Evolutionary conservation across 345 rosid genomes (phyloP), one percentile per base, ranked within the genome.

Genomic region (Salix brachista): DNA sequence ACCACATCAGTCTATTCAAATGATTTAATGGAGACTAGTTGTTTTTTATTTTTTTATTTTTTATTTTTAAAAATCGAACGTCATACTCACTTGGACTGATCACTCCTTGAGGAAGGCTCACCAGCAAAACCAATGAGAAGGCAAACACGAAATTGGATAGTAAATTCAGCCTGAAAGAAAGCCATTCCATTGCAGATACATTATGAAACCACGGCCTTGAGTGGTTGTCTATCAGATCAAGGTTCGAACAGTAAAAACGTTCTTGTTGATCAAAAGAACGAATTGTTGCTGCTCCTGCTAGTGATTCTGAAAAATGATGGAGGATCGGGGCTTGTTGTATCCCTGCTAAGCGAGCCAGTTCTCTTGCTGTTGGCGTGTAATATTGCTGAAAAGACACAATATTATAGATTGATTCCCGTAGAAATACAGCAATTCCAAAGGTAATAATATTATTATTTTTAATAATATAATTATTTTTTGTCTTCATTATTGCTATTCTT

Each of bases 151-250:
- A 92, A 83, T 92, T 92, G 71, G 98, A 94, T 56, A 94, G 86
- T 37, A 94, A 9, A 84, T 92, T 92, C 79, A 94, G 83, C 79
- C 98, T 86, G 87, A 91, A 92, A 75, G 94, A 92, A 77, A 94
- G 94, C 98, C 98, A 94, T 77, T 94, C 98, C 97, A 94, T 92
- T 44, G 98, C 97, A 30, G 97, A 81, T 67, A 83, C 77, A 77
- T 84, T 85, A 80, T 94, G 95, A 84, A 94, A 94, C 98, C 97
- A 94, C 73, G 98, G 95, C 83, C 94, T 91, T 25, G 98, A 92
- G 81, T 89, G 93, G 77, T 78, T 84, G 80, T 94, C 94, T 70
- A 92, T 78, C 42, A 92, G 97, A 67, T 61, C 73, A 34, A 92
- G 94, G 77, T 94, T 94, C 72, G 89, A 82, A 78, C 72, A 69